Evolutionary conservation across 257 asterid species (phyloP), one percentile per base, ranked within the genome.

Genomic region (Knoxia roxburghii): DNA sequence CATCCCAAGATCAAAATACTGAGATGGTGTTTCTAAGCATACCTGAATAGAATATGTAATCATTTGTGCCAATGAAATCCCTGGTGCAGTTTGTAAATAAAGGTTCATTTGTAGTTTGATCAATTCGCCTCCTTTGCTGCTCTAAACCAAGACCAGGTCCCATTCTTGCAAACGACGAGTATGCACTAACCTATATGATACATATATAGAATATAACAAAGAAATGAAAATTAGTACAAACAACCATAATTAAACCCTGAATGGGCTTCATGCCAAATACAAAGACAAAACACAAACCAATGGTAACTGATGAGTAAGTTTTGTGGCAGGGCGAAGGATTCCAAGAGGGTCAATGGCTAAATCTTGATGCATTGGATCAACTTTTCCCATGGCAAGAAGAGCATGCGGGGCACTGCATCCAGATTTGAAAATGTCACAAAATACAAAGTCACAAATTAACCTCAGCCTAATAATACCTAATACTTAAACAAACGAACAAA

Each of bases 11-110:
- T 3, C 20, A 68, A 32, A 57, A 32, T n/a, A 10, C 2, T 46
- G 45, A 49, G 2, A 33, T 56, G 37, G 1, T 14, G 39, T 32
- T 24, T 26, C 5, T 7, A 53, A 53, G 51, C 65, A 61, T 88
- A 90, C 97, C 97, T 77, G 99, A 87, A 78, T 94, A 94, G 78
- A 94, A 94, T 84, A 94, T 94, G 76, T 94, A 94, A 84, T 94
- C 99, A 66, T 87, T 89, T 72, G 99, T 90, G 50, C 96, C 92
- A 57, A 87, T 87, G 78, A 88, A 90, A 87, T 90, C 99, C 77
- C 96, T 80, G 13, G 95, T 87, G 85, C 95, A 94, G 79, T 94
- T 87, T 33, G 99, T 90, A 67, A 94, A 94, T 53, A 84, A 59
- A 71, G 99, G 99, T 60, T 94, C 99, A 68, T 94, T 87, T 56